A percentile compares a stretch with the other conserved stretches of the same genome.
These are phyloP conservation scores for Eucalyptus caleyi DNA, from an alignment of 345 rosid species.

Conservation along the genomic window DNA sequence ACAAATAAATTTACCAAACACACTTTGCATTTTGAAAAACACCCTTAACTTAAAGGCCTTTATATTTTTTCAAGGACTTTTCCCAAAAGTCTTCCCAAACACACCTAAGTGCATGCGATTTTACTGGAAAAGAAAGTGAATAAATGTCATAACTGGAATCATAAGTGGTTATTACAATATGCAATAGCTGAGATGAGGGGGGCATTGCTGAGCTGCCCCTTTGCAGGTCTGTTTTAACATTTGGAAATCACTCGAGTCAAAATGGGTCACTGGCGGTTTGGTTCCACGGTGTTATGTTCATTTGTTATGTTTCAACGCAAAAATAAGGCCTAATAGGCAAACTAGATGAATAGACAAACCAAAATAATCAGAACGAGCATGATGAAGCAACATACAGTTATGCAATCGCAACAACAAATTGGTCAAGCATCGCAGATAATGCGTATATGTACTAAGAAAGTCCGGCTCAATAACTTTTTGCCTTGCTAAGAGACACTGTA, in stretches of 20 bases:
- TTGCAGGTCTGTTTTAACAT: not conserved
- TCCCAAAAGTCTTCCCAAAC: no score
- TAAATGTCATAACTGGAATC: not conserved
- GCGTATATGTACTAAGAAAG: not conserved
- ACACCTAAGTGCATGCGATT: not conserved
- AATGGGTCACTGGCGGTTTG: not conserved
- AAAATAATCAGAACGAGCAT: not conserved
- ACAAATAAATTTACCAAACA: no score
- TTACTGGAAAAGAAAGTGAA: not conserved
- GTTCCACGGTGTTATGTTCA: not conserved
- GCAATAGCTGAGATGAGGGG: not conserved
- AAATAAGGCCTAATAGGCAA: not conserved
- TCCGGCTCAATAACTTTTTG: not conserved
- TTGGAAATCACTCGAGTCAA: not conserved
- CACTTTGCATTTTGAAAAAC: no score
- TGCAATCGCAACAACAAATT: not conserved
- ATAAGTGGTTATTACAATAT: not conserved
- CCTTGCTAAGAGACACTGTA: not conserved
- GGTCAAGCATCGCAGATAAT: not conserved
- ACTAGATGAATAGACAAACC: not conserved
- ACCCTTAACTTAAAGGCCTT: no score
- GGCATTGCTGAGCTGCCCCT: not conserved
- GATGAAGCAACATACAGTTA: not conserved
- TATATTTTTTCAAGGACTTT: no score
- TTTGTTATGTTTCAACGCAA: not conserved